Evolutionary conservation across 202 grass and related monocot species (phyloP).

Genomic region (Dendrocalamus latiflorus): DNA sequence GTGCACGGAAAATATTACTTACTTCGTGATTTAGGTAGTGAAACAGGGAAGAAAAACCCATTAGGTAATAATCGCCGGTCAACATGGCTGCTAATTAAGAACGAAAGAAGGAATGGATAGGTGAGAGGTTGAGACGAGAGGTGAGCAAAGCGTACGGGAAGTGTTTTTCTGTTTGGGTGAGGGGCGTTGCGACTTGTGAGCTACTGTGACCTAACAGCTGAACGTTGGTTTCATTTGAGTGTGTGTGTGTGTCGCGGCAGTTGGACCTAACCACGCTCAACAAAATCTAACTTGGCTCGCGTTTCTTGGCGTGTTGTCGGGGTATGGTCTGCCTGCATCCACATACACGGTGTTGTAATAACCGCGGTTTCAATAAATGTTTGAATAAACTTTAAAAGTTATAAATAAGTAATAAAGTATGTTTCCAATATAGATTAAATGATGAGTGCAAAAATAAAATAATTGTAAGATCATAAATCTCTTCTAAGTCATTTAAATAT

Average conservation of each 20-base stretch:
- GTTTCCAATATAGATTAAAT: too few species aligned
- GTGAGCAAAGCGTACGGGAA: conserved; percentile 1
- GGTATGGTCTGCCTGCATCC: too few species aligned
- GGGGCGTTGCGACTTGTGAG: conserved; percentile 34
- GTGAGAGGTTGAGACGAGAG: not conserved
- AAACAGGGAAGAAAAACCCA: not conserved
- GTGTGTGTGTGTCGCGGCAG: not conserved
- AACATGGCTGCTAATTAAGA: not conserved
- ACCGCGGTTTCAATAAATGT: too few species aligned
- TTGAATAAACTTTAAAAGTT: too few species aligned
- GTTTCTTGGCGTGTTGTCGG: not conserved
- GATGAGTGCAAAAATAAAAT: too few species aligned
- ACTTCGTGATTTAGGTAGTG: not conserved
- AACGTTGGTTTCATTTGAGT: not conserved
- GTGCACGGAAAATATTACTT: not conserved
- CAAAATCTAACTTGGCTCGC: not conserved
- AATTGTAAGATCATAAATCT: too few species aligned
- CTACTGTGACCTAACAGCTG: conserved; percentile 47
- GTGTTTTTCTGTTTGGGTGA: conserved; percentile 14
- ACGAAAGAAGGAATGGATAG: too few species aligned
- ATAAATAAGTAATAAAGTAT: too few species aligned
- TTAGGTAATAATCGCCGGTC: not conserved
- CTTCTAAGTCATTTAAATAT: too few species aligned
- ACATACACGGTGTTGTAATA: too few species aligned
- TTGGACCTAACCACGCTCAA: conserved; percentile 33